A percentile compares a stretch with the other conserved stretches of the same genome.
Evolutionary conservation across 306 rosid genomes (phyloP).

Genomic region (Hippophae tibetana): DNA sequence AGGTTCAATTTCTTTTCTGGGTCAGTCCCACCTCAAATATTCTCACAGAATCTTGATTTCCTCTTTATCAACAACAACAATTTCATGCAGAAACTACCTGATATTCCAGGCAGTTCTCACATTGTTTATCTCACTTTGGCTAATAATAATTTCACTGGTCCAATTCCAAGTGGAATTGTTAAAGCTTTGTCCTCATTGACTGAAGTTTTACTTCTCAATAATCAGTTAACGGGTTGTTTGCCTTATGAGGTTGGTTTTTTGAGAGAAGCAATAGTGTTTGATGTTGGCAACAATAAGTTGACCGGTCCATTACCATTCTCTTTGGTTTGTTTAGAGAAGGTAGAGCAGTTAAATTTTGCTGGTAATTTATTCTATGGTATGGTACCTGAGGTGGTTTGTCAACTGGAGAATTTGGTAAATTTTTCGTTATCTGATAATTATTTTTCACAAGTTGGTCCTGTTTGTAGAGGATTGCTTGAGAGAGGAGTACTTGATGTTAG

Average conservation of each 20-base stretch:
- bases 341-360: constrained; percentile 52
- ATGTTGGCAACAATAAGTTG: constrained; percentile 49
- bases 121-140: constrained; percentile 63
- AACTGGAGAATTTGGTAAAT: constrained; percentile 40
- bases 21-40: constrained; percentile 61
- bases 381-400: constrained; percentile 75
- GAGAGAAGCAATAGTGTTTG: constrained; percentile 51
- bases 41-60: constrained; percentile 50
- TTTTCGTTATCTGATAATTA: constrained; percentile 55
- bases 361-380: constrained; percentile 48
- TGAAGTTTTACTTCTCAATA: constrained; percentile 54
- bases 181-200: constrained; percentile 43
- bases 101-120: constrained; percentile 42
- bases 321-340: constrained; percentile 48
- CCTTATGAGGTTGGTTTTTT: constrained; percentile 68
- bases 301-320: constrained; percentile 78
- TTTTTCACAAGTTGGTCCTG: constrained; percentile 50
- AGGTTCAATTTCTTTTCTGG: constrained; percentile 76
- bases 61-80: constrained; percentile 79
- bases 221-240: constrained; percentile 67
- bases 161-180: constrained; percentile 55
- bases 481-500: constrained; percentile 56
- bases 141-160: constrained; percentile 68
- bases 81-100: constrained; percentile 52
- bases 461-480: constrained; percentile 55